Evolutionary conservation across 768 basidiomycete species (phyloP).

Genomic region (Melanogaster broomeanus): DNA sequence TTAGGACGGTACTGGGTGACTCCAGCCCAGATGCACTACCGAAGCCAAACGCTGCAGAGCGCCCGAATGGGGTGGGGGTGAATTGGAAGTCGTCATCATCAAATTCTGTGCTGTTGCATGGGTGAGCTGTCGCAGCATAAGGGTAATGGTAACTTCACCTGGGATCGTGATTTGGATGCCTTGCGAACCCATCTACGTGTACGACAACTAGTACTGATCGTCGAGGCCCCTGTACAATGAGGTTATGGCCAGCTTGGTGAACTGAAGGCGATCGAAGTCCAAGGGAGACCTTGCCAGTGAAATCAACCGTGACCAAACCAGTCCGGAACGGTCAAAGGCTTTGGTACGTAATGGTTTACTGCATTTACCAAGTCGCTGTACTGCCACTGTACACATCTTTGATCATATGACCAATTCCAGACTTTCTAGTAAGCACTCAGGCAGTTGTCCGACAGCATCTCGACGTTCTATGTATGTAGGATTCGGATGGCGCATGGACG

Average conservation of each 20-base stretch:
- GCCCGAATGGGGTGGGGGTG: slow-evolving; percentile 71
- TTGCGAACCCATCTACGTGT: slow-evolving; percentile 35
- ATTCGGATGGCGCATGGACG: no score
- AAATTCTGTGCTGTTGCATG: slow-evolving; percentile 53
- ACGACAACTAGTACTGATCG: neutral
- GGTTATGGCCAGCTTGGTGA: no score
- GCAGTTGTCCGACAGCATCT: no score
- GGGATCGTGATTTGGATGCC: slow-evolving; percentile 50
- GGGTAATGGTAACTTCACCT: slow-evolving; percentile 29
- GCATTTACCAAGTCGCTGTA: no score
- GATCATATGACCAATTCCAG: no score
- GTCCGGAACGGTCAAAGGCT: no score
- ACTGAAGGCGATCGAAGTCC: neutral
- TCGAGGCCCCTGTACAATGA: no score
- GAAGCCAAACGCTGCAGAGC: slow-evolving; percentile 52
- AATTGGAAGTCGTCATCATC: slow-evolving; percentile 70
- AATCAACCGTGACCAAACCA: no score
- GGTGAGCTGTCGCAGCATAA: neutral
- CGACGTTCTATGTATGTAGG: no score
- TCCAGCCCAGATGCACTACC: slow-evolving; percentile 55
- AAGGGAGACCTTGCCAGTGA: neutral
- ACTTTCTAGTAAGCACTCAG: no score
- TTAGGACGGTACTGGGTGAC: slow-evolving; percentile 63
- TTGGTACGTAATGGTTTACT: no score
- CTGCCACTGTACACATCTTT: no score